Base-by-base conservation (phyloP, 352 stramenopile genomes). In the Globisporangium spiculum region DNA sequence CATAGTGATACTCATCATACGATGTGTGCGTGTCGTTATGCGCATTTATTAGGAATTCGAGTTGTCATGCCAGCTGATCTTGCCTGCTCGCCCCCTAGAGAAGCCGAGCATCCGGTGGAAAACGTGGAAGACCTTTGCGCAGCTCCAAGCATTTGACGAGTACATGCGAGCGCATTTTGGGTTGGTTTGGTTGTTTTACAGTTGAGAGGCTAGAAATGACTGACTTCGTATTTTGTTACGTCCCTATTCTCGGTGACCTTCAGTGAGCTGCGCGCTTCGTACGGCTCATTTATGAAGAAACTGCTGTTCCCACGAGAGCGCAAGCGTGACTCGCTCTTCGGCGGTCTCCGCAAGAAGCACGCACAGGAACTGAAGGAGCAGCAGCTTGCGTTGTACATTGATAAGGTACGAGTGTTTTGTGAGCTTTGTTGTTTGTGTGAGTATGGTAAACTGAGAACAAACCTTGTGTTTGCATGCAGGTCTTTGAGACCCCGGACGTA, bases 51-150 rank as follows among this genome's bases (percentile, higher is more conserved):
- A 90, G 81, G 86, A 91, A 64, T 90, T 88, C 57, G 86, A 92
- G 68, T 58, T 94, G 44, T 89, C 84, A 57, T 92, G 84, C 41
- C 83, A 94, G 62, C 68, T 92, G 54, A 60, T 87, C 44, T 71
- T 91, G 53, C 81, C 77, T 34, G 65, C 73, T 48, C 76, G 81
- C 16, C 64, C 75, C 6, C 63, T 90, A 20, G 80, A 89, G 52
- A 87, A 92, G 66, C 81, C 81, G 14, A 90, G 84, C 57, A 86
- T 92, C 63, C 82, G 83, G 50, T 94, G 86, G 86, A 94, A 90
- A 61, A 74, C 79, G 8, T 94, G 86, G 86, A 90, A 90, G 58
- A 83, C 83, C 4, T 81, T 83, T n/a, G 63, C 75, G 20, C 75
- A 94, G 66, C 69, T 92, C 5, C 86, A 91, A 58, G 63, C 73